phyloP scores from a whole-genome alignment of 805 yeast species.

The Myxozyma melibiosi region DNA sequence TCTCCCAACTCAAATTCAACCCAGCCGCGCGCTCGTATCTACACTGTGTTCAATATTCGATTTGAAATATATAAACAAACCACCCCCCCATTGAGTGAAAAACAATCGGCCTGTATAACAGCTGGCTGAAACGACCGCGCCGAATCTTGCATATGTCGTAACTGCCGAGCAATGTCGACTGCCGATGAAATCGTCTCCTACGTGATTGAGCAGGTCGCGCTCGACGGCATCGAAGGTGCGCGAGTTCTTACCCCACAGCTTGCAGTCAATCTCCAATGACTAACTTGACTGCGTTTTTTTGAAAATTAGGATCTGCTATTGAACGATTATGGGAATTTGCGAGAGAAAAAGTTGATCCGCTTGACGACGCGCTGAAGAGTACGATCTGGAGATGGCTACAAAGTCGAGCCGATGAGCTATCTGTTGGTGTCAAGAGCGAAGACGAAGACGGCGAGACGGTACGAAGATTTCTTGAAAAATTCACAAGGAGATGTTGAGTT shows the following conservation, averaged over 20 bases:
- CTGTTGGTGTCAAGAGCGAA: slow-evolving; percentile 25
- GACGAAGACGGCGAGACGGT: slow-evolving; percentile 13
- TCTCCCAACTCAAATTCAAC: neutral
- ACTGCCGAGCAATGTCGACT: slow-evolving; percentile 12
- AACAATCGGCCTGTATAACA: too few relatives aligned
- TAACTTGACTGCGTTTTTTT: too few relatives aligned
- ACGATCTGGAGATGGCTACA: slow-evolving; percentile 40
- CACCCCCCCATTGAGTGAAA: too few relatives aligned
- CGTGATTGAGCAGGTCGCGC: slow-evolving; percentile 39
- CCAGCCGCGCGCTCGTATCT: too few relatives aligned
- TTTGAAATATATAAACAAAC: too few relatives aligned
- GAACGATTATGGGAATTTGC: slow-evolving; percentile 38
- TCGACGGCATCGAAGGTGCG: slow-evolving; percentile 41
- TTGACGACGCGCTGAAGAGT: slow-evolving; percentile 35
- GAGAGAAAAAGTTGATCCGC: slow-evolving; percentile 19
- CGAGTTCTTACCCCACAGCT: neutral
- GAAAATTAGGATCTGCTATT: slow-evolving; percentile 35
- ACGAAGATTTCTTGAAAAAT: neutral
- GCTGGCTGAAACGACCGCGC: too few relatives aligned
- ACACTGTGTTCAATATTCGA: too few relatives aligned
- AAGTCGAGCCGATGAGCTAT: slow-evolving; percentile 28
- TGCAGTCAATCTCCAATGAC: neutral
- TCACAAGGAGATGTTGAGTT: slow-evolving; percentile 34
- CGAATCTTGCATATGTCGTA: neutral
- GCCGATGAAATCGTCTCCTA: slow-evolving; percentile 40